phyloP scores from a whole-genome alignment of 306 rosid species.

The Dryas octopetala region DNA sequence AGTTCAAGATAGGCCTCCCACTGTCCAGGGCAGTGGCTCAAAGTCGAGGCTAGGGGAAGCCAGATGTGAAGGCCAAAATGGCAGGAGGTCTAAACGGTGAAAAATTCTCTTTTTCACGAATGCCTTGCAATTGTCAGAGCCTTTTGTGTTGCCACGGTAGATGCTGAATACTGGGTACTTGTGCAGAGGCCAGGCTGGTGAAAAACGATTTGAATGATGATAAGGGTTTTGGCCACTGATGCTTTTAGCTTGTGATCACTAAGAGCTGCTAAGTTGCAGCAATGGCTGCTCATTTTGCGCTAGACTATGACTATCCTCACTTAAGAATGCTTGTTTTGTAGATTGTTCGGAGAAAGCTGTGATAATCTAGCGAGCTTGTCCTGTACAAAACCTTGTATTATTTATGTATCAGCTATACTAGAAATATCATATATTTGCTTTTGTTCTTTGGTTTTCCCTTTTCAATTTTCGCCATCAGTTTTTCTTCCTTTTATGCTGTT shows the following conservation, averaged over 20 bases:
- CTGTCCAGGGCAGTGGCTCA: slow-evolving; percentile 47
- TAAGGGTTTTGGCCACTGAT: slow-evolving; percentile 5
- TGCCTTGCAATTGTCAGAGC: slow-evolving; percentile 8
- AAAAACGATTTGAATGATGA: slow-evolving; percentile 15
- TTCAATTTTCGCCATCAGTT: not conserved
- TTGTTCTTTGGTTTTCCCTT: not conserved
- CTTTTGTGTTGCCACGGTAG: not conserved
- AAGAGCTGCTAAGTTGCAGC: slow-evolving; percentile 41
- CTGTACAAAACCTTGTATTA: slow-evolving; percentile 28
- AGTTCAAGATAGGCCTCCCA: slow-evolving; percentile 57
- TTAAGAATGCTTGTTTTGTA: slow-evolving; percentile 27
- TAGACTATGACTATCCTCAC: slow-evolving; percentile 9
- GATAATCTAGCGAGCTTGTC: slow-evolving; percentile 26
- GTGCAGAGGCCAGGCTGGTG: slow-evolving; percentile 6
- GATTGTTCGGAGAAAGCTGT: slow-evolving; percentile 32
- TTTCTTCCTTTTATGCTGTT: not conserved
- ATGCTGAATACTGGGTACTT: not conserved
- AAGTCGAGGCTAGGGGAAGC: slow-evolving; percentile 76
- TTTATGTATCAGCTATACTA: slow-evolving; percentile 9
- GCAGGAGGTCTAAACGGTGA: slow-evolving; percentile 67
- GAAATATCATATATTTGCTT: slow-evolving; percentile 13
- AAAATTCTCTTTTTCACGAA: slow-evolving; percentile 12
- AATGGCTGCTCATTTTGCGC: slow-evolving; percentile 29
- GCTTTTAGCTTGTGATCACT: slow-evolving; percentile 5
- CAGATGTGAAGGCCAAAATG: slow-evolving; percentile 55